Conservation (phyloP, 2,329 filamentous ascomycete genomes). For the Aspergillus piperis region DNA sequence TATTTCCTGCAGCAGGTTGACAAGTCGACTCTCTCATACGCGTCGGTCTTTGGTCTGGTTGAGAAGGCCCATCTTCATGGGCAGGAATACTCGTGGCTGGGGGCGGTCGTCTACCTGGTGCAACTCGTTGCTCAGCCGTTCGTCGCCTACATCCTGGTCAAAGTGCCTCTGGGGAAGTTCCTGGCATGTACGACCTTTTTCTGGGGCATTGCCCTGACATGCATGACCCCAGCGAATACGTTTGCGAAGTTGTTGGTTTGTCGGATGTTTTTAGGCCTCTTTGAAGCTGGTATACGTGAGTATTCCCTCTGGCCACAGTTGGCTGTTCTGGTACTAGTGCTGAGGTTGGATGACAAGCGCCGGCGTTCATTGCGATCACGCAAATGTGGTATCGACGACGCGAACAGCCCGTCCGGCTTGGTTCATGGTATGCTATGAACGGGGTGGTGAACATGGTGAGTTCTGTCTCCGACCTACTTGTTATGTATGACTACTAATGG, state of each 20-base stretch:
- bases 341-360: conserved; percentile 37
- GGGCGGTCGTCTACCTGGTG: conserved; percentile 56
- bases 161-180: conserved; percentile 63
- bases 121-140: conserved; percentile 57
- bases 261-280: conserved; percentile 59
- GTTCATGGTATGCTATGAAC: conserved; percentile 59
- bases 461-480: not conserved
- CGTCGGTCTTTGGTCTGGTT: conserved; percentile 64
- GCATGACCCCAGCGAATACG: conserved; percentile 55
- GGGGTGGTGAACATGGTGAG: conserved; percentile 55
- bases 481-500: not conserved
- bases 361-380: conserved; percentile 55
- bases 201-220: conserved; percentile 55
- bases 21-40: conserved; percentile 63
- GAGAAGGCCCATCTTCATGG: conserved; percentile 59
- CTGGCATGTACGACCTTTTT: conserved; percentile 54
- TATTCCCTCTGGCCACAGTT: not conserved
- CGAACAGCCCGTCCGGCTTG: conserved; percentile 54
- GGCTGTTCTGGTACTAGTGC: not conserved
- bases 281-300: conserved; percentile 51
- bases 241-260: conserved; percentile 55
- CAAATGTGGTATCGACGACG: conserved; percentile 58
- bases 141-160: conserved; percentile 58
- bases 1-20: conserved; percentile 66
- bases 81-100: conserved; percentile 57